Percentiles rank a stretch among this genome's conserved stretches.
phyloP scores from a whole-genome alignment of 257 asterid genomes.

The Misopates orontium region DNA sequence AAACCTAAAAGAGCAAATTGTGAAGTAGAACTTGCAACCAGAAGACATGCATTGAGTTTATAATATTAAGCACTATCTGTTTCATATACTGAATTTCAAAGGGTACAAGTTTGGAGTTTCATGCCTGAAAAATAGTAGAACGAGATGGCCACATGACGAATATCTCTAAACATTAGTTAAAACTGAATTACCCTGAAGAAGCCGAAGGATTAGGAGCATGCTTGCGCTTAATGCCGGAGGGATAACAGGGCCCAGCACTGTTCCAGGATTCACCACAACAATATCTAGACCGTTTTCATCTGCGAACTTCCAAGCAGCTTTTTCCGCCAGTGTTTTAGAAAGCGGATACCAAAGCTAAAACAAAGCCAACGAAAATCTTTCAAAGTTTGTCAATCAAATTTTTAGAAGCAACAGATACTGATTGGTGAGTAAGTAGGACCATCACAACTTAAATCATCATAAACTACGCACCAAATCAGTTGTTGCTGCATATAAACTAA shows the following conservation, averaged over 20 bases:
- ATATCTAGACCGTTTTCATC: conserved; percentile 63
- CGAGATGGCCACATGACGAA: background rate
- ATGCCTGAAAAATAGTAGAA: background rate
- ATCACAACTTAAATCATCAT: too few relatives aligned
- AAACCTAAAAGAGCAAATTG: too few relatives aligned
- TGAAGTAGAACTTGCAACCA: too few relatives aligned
- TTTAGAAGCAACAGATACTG: too few relatives aligned
- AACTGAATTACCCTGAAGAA: conserved; percentile 68
- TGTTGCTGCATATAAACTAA: too few relatives aligned
- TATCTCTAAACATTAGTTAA: background rate
- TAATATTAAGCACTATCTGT: too few relatives aligned
- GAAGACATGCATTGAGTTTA: too few relatives aligned
- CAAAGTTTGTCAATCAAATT: too few relatives aligned
- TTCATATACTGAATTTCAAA: too few relatives aligned
- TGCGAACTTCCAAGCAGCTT: conserved; percentile 90
- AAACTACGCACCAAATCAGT: too few relatives aligned
- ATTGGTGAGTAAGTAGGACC: too few relatives aligned
- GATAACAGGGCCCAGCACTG: conserved; percentile 75
- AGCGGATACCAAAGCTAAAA: conserved; percentile 76
- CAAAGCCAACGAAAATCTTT: background rate
- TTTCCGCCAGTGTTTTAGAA: conserved; percentile 80
- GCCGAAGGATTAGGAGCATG: conserved; percentile 70
- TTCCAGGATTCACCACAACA: conserved; percentile 84
- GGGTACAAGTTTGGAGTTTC: background rate
- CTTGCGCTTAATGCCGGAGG: conserved; percentile 73